Evolutionary conservation across 768 basidiomycete species (phyloP).

Genomic region (Xerocomellus chrysenteron): DNA sequence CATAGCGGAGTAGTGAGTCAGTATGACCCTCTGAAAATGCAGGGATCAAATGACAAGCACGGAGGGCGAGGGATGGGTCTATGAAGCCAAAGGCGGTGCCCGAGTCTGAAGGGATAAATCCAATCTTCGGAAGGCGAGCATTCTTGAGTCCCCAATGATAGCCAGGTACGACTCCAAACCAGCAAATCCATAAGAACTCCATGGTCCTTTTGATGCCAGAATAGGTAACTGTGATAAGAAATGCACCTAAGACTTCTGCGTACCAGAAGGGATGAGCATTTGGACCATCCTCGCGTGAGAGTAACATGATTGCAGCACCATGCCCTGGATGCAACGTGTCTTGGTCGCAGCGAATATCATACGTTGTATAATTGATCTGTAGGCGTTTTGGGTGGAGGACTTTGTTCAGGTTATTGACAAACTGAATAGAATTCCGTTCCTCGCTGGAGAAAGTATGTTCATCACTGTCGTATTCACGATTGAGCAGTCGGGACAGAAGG

Average conservation of each 20-base stretch:
- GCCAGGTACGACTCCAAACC: conserved; percentile 17
- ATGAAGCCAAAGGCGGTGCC: no score
- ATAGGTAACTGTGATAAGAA: conserved; percentile 17
- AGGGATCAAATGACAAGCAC: no score
- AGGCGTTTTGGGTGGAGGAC: no score
- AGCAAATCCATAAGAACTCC: conserved; percentile 30
- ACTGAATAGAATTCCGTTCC: neutral
- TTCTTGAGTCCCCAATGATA: conserved; percentile 9
- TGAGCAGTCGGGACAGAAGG: neutral
- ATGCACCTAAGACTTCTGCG: conserved; percentile 20
- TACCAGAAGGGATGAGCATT: conserved; percentile 25
- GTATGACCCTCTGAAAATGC: no score
- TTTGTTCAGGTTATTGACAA: no score
- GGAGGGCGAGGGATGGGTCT: no score
- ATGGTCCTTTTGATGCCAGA: neutral
- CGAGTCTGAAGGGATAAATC: conserved; percentile 14
- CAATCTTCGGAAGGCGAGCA: conserved; percentile 18
- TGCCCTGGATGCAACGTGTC: conserved; percentile 21
- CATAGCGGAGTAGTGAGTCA: no score
- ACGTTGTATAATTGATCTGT: neutral
- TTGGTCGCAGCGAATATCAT: neutral
- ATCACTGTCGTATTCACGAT: neutral
- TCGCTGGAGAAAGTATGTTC: neutral
- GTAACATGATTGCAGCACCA: conserved; percentile 21
- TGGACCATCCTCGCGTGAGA: conserved; percentile 8